Conservation (phyloP, 2,329 filamentous ascomycete genomes). For the Colletotrichum kahawae region DNA sequence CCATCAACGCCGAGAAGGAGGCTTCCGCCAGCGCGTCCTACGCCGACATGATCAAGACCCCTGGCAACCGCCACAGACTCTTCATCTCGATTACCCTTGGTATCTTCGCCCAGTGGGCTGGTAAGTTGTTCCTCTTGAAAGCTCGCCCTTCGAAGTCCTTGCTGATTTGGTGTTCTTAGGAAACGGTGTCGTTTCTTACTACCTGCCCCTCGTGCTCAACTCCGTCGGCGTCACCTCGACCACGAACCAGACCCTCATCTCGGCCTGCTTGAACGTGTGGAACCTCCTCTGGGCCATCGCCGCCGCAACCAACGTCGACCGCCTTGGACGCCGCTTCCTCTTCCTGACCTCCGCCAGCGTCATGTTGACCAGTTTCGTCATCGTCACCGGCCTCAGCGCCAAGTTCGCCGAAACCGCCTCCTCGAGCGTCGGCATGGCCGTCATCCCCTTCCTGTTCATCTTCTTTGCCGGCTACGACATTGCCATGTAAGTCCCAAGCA, state of each 20-base stretch:
- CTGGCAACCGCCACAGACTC: constrained; percentile 31
- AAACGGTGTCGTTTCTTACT: constrained; percentile 35
- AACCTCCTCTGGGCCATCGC: constrained; percentile 17
- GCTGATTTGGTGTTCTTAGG: rapidly evolving
- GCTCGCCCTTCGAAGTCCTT: rapidly evolving
- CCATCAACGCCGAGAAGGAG: constrained; percentile 25
- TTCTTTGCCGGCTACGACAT: constrained; percentile 35
- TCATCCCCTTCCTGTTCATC: constrained; percentile 44
- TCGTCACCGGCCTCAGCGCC: constrained; percentile 16
- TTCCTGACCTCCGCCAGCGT: constrained; percentile 13
- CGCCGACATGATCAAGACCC: constrained; percentile 22
- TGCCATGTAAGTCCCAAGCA: constrained; percentile 17
- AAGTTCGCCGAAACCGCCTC: constrained; percentile 24
- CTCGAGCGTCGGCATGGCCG: constrained; percentile 27
- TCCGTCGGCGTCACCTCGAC: constrained; percentile 33
- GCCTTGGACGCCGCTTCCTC: constrained; percentile 11
- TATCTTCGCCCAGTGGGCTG: constrained; percentile 30
- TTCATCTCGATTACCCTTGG: constrained; percentile 34
- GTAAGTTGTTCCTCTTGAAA: not conserved
- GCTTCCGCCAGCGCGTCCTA: constrained; percentile 6
- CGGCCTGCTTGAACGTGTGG: constrained; percentile 18
- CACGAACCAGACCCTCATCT: constrained; percentile 41
- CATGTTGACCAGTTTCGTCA: constrained; percentile 14
- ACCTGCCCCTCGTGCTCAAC: constrained; percentile 25
- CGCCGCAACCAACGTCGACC: constrained; percentile 17